Percentiles rank a stretch among this genome's conserved stretches.
Evolutionary conservation across 371 early-diverging fungal genomes (phyloP).

Genomic region (Saksenaea vasiformis): DNA sequence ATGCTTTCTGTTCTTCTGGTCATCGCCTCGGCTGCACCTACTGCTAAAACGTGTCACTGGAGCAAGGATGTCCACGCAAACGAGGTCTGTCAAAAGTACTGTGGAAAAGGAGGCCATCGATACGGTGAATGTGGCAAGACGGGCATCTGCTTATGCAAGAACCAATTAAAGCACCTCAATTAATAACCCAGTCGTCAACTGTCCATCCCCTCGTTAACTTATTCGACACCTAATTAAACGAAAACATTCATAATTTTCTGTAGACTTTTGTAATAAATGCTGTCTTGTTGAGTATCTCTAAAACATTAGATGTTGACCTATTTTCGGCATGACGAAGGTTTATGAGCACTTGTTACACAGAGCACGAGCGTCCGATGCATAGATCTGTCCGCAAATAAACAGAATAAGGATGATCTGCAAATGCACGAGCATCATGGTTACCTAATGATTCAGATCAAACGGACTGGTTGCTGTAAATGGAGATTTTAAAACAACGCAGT

Average conservation of each 20-base stretch:
- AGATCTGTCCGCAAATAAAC: neutral
- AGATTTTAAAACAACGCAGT: too few species aligned
- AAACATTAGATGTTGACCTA: neutral
- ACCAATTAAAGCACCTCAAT: neutral
- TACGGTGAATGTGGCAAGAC: constrained; percentile 24
- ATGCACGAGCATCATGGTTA: neutral
- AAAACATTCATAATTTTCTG: neutral
- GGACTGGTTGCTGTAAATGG: neutral
- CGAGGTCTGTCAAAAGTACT: constrained; percentile 18
- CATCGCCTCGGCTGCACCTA: constrained; percentile 9
- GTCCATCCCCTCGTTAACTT: too few species aligned
- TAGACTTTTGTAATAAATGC: neutral
- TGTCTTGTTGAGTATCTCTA: neutral
- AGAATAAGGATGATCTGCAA: too few species aligned
- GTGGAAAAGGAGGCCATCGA: constrained; percentile 14
- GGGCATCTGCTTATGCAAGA: constrained; percentile 27
- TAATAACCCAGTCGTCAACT: neutral
- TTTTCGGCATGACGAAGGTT: neutral
- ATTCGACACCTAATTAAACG: neutral
- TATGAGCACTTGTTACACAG: neutral
- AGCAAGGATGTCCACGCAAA: constrained; percentile 20
- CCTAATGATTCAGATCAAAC: neutral
- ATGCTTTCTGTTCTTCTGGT: constrained; percentile 9
- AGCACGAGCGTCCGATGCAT: constrained; percentile 1
- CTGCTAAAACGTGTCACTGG: constrained; percentile 13